phyloP scores from a whole-genome alignment of 805 yeast genomes.

The Blastobotrys americana region DNA sequence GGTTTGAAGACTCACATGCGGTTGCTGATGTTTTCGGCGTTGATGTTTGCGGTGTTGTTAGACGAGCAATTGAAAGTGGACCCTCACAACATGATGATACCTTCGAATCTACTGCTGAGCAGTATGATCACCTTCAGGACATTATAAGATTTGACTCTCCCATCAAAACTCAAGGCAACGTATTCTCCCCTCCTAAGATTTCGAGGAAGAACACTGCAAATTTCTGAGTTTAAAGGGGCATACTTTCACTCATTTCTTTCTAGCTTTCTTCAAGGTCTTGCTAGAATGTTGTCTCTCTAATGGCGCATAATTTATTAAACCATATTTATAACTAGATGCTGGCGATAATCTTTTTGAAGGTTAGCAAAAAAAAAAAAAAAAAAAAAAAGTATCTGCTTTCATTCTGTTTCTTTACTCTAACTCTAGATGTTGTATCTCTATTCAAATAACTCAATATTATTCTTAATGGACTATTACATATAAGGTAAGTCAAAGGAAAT shows the following conservation, averaged over 20 bases:
- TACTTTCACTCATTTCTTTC: conserved; percentile 3
- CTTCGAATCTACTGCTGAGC: not conserved
- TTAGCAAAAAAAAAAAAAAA: too few species aligned
- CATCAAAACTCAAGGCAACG: conserved; percentile 15
- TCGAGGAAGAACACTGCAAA: conserved; percentile 13
- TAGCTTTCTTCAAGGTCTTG: not conserved
- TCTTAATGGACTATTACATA: too few species aligned
- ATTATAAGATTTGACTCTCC: conserved; percentile 18
- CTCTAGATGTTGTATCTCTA: too few species aligned
- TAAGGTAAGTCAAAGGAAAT: too few species aligned
- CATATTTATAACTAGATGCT: conserved; percentile 2
- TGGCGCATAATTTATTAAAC: not conserved
- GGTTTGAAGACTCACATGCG: conserved; percentile 19
- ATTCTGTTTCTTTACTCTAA: too few species aligned
- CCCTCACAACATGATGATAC: not conserved
- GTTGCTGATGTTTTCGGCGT: conserved; percentile 51
- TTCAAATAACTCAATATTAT: too few species aligned
- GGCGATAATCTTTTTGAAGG: too few species aligned
- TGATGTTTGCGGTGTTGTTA: conserved; percentile 45
- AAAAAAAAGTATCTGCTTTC: too few species aligned
- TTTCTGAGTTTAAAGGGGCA: too few species aligned
- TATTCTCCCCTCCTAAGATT: conserved; percentile 13
- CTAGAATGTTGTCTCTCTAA: not conserved
- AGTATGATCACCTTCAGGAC: not conserved
- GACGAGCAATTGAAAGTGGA: conserved; percentile 37